Percentiles rank a stretch among this genome's conserved stretches.
These are phyloP conservation scores for Musa beccarii DNA, from an alignment of 176 grass and related monocot species.

Conservation along the genomic window DNA sequence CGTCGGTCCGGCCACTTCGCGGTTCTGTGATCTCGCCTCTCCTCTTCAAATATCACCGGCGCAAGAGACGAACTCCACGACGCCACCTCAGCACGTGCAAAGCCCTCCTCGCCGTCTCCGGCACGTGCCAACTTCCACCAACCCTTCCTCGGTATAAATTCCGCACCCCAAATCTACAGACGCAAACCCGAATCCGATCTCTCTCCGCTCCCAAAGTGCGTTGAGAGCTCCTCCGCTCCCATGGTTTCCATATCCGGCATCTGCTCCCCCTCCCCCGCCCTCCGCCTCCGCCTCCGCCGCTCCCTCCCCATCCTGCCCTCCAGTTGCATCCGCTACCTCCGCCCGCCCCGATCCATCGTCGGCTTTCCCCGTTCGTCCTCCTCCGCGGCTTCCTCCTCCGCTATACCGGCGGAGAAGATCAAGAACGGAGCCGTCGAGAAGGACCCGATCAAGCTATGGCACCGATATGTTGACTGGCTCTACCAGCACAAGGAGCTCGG, in stretches of 20 bases:
- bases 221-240: no score
- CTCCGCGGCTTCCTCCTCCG: slow-evolving; percentile 12
- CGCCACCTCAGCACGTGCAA: background rate
- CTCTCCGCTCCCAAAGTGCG: no score
- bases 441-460: slow-evolving; percentile 81
- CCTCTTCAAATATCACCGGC: background rate
- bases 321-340: slow-evolving; percentile 32
- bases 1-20: background rate
- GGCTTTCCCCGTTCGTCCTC: slow-evolving; percentile 54
- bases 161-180: no score
- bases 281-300: slow-evolving; percentile 29
- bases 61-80: background rate
- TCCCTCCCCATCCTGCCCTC: slow-evolving; percentile 1
- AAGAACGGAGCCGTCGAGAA: slow-evolving; percentile 46
- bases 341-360: slow-evolving; percentile 52
- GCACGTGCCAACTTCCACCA: background rate
- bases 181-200: no score
- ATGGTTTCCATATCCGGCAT: slow-evolving; percentile 54
- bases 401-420: slow-evolving; percentile 16
- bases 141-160: no score
- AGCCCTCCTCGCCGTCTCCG: background rate
- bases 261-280: slow-evolving; percentile 28
- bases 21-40: background rate
- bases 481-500: slow-evolving; percentile 99
- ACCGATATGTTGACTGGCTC: slow-evolving; percentile 79